phyloP scores from a whole-genome alignment of 352 stramenopile species.

The Phytopythium vexans region DNA sequence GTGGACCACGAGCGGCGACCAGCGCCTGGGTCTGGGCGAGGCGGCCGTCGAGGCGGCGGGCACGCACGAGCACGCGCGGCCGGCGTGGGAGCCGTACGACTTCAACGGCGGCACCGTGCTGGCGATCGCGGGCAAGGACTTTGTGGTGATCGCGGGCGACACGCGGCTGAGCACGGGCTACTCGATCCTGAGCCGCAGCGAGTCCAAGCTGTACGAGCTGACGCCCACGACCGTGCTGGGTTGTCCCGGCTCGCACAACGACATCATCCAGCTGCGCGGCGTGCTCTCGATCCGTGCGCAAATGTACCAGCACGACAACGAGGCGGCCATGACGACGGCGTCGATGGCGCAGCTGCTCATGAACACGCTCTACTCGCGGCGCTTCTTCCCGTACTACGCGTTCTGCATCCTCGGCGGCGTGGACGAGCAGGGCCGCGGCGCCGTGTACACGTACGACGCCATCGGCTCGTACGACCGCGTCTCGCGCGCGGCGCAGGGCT shows the following conservation, averaged over 20 bases:
- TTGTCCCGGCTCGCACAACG: constrained; percentile 80
- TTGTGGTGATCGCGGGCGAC: constrained; percentile 95
- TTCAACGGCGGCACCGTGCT: constrained; percentile 87
- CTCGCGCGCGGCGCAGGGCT: constrained; percentile 80
- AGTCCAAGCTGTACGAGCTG: constrained; percentile 88
- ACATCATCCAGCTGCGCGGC: constrained; percentile 83
- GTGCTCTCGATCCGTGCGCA: constrained; percentile 78
- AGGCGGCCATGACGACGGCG: constrained; percentile 89
- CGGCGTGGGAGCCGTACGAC: constrained; percentile 81
- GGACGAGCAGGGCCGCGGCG: constrained; percentile 95
- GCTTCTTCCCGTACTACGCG: constrained; percentile 99
- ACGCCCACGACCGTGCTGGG: constrained; percentile 71
- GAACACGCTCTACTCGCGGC: constrained; percentile 97
- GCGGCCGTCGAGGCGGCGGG: constrained; percentile 15
- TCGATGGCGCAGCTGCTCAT: constrained; percentile 96
- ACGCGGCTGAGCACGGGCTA: constrained; percentile 97
- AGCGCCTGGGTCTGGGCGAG: constrained; percentile 32
- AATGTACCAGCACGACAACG: constrained; percentile 96
- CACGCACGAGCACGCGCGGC: constrained; percentile 42
- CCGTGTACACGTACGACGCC: constrained; percentile 98
- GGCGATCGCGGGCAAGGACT: constrained; percentile 94
- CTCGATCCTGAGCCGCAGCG: constrained; percentile 94
- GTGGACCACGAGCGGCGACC: constrained; percentile 65
- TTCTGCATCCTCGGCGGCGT: constrained; percentile 98
- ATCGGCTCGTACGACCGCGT: constrained; percentile 90